Evolutionary conservation across 306 rosid genomes (phyloP), one percentile per base, ranked within the genome.

Genomic region (Medicago arabica): DNA sequence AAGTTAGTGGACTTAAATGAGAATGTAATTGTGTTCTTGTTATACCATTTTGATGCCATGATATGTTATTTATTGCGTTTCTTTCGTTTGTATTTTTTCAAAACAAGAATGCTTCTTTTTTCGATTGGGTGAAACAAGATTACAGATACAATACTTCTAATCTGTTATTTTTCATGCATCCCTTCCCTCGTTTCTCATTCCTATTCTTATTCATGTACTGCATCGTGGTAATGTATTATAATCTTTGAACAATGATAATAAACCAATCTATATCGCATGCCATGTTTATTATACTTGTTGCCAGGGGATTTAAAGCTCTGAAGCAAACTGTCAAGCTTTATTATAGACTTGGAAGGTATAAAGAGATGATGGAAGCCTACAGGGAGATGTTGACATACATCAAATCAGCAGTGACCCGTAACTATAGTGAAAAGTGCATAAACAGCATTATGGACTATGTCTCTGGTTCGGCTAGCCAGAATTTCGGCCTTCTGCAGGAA

Each of bases 361-460:
- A 88, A 76, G 96, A 90, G 86, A 95, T 92, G 99, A 90, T 95
- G 99, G 97, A 90, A 69, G 87, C 99, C 53, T 95, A 92, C 76
- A 87, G 97, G 81, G 97, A 88, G 89, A 95, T 95, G 99, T 86
- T 95, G 88, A 92, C 99, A n/a, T 95, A 95, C 85, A 92, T 95
- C 75, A 95, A 89, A 79, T 95, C 99, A 39, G 97, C 97, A 2
- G 99, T 92, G 80, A 95, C 99, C 19, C 87, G 97, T 60, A 95
- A 90, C 72, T 95, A 89, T 71, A 95, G 99, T 82, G 99, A 95
- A 82, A 95, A 95, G 80, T 95, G 99, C 83, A 92, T 95, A 83
- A 95, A 95, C 85, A 95, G 93, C 75, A 90, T 95, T 74, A 95
- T 95, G 99, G 99, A 95, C 79, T 95, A 87, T 76, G 97, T 95